Percentiles rank a stretch among this genome's conserved stretches.
Evolutionary conservation across 306 rosid genomes (phyloP).

Genomic region (Vigna radiata): DNA sequence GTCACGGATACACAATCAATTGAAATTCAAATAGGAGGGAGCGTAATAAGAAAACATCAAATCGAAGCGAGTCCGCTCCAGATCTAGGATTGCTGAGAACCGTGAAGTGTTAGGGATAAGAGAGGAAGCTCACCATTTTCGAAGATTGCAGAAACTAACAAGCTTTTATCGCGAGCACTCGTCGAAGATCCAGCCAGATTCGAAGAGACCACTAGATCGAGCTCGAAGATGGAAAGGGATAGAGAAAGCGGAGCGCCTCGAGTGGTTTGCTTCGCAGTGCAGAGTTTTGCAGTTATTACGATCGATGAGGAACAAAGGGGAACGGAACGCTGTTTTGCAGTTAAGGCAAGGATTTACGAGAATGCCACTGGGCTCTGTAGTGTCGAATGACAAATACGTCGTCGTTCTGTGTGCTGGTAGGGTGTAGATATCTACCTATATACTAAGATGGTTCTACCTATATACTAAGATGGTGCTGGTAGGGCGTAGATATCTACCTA

Average conservation of each 20-base stretch:
- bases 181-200: slow-evolving; percentile 50
- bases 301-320: slow-evolving; percentile 35
- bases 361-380: slow-evolving; percentile 51
- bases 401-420: not conserved
- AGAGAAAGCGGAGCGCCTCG: slow-evolving; percentile 8
- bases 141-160: slow-evolving; percentile 40
- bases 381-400: not conserved
- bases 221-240: slow-evolving; percentile 28
- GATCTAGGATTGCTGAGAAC: slow-evolving; percentile 69
- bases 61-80: slow-evolving; percentile 56
- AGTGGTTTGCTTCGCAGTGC: slow-evolving; percentile 36
- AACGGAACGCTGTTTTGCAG: slow-evolving; percentile 47
- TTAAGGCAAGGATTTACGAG: slow-evolving; percentile 57
- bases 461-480: not conserved
- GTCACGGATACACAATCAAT: not conserved
- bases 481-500: not conserved
- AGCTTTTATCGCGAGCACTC: slow-evolving; percentile 36
- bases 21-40: slow-evolving; percentile 39
- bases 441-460: not conserved
- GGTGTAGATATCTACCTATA: not conserved
- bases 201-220: slow-evolving; percentile 53
- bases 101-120: slow-evolving; percentile 41
- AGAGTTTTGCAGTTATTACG: slow-evolving; percentile 34
- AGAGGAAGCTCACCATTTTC: slow-evolving; percentile 78
- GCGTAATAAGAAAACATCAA: slow-evolving; percentile 43